phyloP scores from a whole-genome alignment of 305 asterid species.

The Rubia tinctorum region DNA sequence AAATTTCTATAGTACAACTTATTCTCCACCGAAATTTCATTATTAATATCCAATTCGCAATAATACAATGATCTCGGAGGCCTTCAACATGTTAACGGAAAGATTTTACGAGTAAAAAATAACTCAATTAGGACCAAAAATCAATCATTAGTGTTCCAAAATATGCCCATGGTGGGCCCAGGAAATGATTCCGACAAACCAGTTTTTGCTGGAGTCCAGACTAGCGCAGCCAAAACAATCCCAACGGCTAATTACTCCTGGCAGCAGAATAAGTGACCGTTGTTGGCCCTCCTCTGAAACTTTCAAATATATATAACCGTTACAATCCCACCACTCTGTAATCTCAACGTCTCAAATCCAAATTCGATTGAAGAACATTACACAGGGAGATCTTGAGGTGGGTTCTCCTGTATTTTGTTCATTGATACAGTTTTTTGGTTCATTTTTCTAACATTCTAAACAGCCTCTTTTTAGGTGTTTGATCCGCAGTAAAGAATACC shows the following conservation, averaged over 20 bases:
- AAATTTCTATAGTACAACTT: neutral
- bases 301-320: slow-evolving; percentile 39
- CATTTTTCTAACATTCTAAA: neutral
- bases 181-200: slow-evolving; percentile 37
- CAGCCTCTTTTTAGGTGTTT: neutral
- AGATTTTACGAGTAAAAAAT: neutral
- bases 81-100: neutral
- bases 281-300: slow-evolving; percentile 40
- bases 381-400: neutral
- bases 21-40: neutral
- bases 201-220: slow-evolving; percentile 54
- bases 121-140: slow-evolving; percentile 14
- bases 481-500: neutral
- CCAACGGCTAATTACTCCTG: slow-evolving; percentile 62
- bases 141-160: slow-evolving; percentile 28
- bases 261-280: slow-evolving; percentile 57
- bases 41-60: neutral
- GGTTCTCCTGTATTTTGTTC: neutral
- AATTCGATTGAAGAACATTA: neutral
- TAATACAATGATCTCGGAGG: neutral
- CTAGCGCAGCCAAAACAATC: slow-evolving; percentile 41
- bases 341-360: neutral
- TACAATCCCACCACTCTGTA: slow-evolving; percentile 1
- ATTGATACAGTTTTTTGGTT: neutral
- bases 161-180: slow-evolving; percentile 30